Conservation (phyloP, 176 grass and related monocot genomes). For the Carex cristatella region DNA sequence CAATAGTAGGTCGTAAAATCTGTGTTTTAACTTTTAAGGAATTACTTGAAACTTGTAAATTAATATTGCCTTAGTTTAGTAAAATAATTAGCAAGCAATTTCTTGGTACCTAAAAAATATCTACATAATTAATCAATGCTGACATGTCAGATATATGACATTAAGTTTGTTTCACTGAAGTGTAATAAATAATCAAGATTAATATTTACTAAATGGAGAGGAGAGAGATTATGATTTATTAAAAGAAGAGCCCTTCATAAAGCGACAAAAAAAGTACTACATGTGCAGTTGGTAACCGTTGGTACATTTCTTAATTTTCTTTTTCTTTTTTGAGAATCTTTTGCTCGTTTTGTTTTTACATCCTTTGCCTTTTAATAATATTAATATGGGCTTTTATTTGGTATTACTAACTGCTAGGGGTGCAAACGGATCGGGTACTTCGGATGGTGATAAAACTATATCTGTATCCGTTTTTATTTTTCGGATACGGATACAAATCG, state of each 20-base stretch:
- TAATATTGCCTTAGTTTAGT: neutral
- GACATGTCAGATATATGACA: neutral
- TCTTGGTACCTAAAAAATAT: neutral
- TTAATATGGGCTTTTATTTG: neutral
- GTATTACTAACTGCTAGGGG: no score
- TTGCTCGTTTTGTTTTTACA: neutral
- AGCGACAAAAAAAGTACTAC: conserved; percentile 7
- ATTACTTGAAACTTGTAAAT: neutral
- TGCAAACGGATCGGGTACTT: no score
- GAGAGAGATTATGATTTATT: neutral
- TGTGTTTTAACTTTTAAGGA: neutral
- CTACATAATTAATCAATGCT: neutral
- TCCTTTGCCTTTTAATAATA: neutral
- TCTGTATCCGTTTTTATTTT: no score
- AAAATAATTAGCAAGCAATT: neutral
- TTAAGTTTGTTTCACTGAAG: neutral
- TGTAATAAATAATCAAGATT: neutral
- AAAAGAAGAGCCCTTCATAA: neutral
- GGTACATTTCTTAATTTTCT: neutral
- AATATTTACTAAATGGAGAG: no score
- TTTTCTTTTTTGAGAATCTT: neutral
- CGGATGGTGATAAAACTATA: no score
- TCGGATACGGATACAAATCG: no score
- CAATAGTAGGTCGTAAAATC: no score
- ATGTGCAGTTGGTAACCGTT: neutral